Conservation (phyloP, 2,329 filamentous ascomycete genomes). For the Niveomyces coronatus region DNA sequence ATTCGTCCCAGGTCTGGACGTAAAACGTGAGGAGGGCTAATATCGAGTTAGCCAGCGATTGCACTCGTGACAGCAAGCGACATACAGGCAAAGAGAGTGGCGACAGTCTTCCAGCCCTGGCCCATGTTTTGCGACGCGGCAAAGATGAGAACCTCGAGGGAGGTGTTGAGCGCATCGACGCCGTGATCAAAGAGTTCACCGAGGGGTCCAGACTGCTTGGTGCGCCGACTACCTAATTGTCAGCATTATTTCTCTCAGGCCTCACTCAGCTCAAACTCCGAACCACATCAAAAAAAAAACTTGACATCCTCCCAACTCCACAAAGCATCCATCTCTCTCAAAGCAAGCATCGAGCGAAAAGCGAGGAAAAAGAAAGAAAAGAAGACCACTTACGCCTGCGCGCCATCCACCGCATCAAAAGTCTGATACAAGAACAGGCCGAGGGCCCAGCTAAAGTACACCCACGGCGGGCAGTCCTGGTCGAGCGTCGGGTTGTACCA, state of each 20-base stretch:
- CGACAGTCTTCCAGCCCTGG: constrained; percentile 80
- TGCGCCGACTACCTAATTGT: constrained; percentile 55
- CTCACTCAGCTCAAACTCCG: neutral
- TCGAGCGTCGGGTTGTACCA: constrained; percentile 96
- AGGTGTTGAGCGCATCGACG: constrained; percentile 92
- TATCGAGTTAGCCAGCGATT: constrained; percentile 8
- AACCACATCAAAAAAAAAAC: too few relatives aligned
- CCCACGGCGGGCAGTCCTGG: constrained; percentile 87
- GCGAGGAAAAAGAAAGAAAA: neutral
- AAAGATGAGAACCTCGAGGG: constrained; percentile 87
- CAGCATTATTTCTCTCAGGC: neutral
- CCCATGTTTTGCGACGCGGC: constrained; percentile 87
- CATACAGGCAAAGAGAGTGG: constrained; percentile 72
- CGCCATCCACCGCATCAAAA: constrained; percentile 92
- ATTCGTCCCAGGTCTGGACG: constrained; percentile 98
- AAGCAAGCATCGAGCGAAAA: constrained; percentile 2
- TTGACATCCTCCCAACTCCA: too few relatives aligned
- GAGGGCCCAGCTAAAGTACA: constrained; percentile 83
- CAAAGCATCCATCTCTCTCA: neutral
- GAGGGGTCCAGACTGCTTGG: constrained; percentile 81
- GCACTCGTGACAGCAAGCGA: constrained; percentile 9
- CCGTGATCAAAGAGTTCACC: constrained; percentile 97
- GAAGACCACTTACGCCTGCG: constrained; percentile 79
- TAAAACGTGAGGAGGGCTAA: constrained; percentile 88
- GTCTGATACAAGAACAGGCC: constrained; percentile 96